A percentile compares a stretch with the other conserved stretches of the same genome.
Evolutionary conservation across 1,284 basidiomycete genomes (phyloP).

Genomic region (Exobasidium rhododendri): DNA sequence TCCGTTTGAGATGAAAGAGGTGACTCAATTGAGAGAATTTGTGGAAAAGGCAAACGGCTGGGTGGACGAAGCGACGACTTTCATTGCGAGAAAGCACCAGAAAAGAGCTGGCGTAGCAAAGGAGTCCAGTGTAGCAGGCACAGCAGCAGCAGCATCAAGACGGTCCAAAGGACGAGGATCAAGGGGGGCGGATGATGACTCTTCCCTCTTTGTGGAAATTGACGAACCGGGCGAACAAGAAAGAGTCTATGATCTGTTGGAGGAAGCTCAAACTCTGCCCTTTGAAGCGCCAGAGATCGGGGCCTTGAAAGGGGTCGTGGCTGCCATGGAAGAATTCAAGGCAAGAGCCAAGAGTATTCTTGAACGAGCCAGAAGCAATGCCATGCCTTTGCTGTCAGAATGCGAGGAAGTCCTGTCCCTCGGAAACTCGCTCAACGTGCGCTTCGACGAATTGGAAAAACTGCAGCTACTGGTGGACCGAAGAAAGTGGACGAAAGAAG

Average conservation of each 20-base stretch:
- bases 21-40: slow-evolving; percentile 71
- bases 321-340: slow-evolving; percentile 66
- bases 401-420: slow-evolving; percentile 69
- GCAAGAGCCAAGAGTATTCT: slow-evolving; percentile 59
- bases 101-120: slow-evolving; percentile 22
- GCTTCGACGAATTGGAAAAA: slow-evolving; percentile 69
- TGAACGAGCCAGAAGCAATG: slow-evolving; percentile 16
- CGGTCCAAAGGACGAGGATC: slow-evolving; percentile 20
- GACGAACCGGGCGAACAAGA: neutral
- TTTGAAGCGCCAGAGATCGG: slow-evolving; percentile 75
- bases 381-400: slow-evolving; percentile 21
- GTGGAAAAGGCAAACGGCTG: slow-evolving; percentile 77
- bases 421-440: slow-evolving; percentile 72
- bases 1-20: slow-evolving; percentile 69
- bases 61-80: slow-evolving; percentile 64
- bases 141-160: neutral
- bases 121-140: slow-evolving; percentile 56
- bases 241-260: slow-evolving; percentile 67
- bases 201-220: slow-evolving; percentile 18
- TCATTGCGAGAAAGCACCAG: slow-evolving; percentile 59
- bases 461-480: slow-evolving; percentile 73
- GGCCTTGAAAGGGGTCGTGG: slow-evolving; percentile 62
- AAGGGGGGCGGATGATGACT: slow-evolving; percentile 19
- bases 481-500: slow-evolving; percentile 63
- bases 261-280: slow-evolving; percentile 69